Conservation (phyloP, 78 protist species). For the Pigoraptor vietnamica region DNA sequence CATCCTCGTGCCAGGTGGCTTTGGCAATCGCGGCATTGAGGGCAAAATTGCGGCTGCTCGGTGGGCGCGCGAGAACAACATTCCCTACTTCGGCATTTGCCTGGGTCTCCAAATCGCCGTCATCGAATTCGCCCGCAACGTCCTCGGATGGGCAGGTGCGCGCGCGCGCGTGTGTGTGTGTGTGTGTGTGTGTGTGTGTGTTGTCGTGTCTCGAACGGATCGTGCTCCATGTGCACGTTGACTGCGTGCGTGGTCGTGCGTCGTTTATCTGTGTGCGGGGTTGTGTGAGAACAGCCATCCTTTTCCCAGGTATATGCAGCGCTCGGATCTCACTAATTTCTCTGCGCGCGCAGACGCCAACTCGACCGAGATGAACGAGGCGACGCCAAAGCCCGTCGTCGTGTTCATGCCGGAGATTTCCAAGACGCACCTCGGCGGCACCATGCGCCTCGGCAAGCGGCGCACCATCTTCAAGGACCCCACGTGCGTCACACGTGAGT, state of each 20-base stretch:
- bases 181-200: background rate
- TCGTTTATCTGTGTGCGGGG: background rate
- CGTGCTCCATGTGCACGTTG: no score
- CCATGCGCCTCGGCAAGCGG: slow-evolving; percentile 94
- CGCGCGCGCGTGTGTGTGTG: background rate
- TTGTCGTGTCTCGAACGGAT: no score
- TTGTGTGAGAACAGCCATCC: background rate
- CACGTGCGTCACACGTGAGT: background rate
- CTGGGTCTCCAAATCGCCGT: slow-evolving; percentile 91
- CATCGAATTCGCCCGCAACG: slow-evolving; percentile 73
- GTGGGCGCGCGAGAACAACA: slow-evolving; percentile 74
- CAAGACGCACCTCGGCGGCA: slow-evolving; percentile 90
- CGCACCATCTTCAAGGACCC: slow-evolving; percentile 9
- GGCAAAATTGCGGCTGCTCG: slow-evolving; percentile 77
- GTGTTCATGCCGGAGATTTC: slow-evolving; percentile 89
- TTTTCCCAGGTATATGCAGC: background rate
- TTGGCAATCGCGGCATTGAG: slow-evolving; percentile 92
- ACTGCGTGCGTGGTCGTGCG: no score
- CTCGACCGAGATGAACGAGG: slow-evolving; percentile 5
- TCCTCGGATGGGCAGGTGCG: slow-evolving; percentile 14
- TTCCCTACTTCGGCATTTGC: slow-evolving; percentile 88
- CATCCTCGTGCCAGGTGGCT: slow-evolving; percentile 97
- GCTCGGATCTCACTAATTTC: background rate
- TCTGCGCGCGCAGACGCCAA: slow-evolving; percentile 6
- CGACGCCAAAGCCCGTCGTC: slow-evolving; percentile 47